Evolutionary conservation across 108 stramenopile genomes (phyloP).

Genomic region (Discostella pseudostelligera): DNA sequence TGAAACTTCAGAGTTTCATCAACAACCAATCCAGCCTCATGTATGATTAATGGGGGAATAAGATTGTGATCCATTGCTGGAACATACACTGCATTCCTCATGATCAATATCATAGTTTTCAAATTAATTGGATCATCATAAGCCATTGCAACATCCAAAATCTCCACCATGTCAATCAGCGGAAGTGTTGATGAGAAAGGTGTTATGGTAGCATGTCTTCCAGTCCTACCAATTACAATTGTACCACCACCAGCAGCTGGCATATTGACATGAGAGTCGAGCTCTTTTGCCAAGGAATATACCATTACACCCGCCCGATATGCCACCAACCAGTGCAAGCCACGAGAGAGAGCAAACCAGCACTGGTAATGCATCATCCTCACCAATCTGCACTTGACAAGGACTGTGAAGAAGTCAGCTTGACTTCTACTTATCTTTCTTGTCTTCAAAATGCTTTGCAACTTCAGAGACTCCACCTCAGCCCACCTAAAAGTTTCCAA

Average conservation of each 20-base stretch:
- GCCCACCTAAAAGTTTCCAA: too few relatives aligned
- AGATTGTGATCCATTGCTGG: slow-evolving; percentile 38
- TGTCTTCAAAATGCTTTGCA: too few relatives aligned
- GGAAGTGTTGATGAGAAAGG: not conserved
- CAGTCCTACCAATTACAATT: not conserved
- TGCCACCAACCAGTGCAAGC: not conserved
- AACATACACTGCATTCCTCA: slow-evolving; percentile 29
- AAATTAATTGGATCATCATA: slow-evolving; percentile 2
- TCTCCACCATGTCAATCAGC: slow-evolving; percentile 6
- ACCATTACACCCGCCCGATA: not conserved
- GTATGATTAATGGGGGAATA: slow-evolving; percentile 24
- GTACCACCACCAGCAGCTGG: not conserved
- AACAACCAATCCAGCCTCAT: slow-evolving; percentile 33
- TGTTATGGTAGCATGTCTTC: not conserved
- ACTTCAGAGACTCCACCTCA: too few relatives aligned
- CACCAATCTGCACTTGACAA: slow-evolving; percentile 1
- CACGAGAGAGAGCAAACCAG: not conserved
- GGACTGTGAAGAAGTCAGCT: not conserved
- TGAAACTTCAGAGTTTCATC: slow-evolving; percentile 38
- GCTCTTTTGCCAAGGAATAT: not conserved
- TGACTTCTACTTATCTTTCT: not conserved
- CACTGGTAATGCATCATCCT: not conserved
- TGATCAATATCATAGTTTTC: not conserved
- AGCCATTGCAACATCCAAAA: slow-evolving; percentile 1
- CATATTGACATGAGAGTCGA: slow-evolving; percentile 17